These are phyloP conservation scores for Bondarzewia mesenterica DNA, from an alignment of 1,284 basidiomycete species.

Conservation along the genomic window DNA sequence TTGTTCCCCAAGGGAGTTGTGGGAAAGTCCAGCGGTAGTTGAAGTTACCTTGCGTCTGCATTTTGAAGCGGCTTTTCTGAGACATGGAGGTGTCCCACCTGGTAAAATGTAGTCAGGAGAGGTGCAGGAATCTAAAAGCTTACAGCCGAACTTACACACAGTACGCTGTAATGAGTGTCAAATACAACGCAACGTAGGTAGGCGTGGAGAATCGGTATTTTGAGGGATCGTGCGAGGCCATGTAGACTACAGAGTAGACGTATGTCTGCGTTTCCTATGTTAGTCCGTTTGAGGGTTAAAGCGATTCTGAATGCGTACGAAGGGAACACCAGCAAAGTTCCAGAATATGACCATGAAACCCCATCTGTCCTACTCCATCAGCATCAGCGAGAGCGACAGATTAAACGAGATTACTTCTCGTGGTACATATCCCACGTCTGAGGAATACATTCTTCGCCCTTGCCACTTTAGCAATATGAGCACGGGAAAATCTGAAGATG, in stretches of 20 bases:
- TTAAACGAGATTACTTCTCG: conserved; percentile 60
- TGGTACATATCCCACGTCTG: conserved; percentile 99
- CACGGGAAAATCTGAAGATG: background rate
- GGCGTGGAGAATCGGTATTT: conserved; percentile 83
- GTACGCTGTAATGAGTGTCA: conserved; percentile 78
- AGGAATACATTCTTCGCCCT: conserved; percentile 95
- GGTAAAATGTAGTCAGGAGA: conserved; percentile 13
- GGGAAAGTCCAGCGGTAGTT: conserved; percentile 90
- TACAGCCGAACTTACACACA: conserved; percentile 52
- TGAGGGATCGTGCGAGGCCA: conserved; percentile 89
- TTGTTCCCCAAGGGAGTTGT: conserved; percentile 80
- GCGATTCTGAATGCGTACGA: conserved; percentile 39
- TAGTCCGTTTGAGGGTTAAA: conserved; percentile 1
- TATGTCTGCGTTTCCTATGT: conserved; percentile 61
- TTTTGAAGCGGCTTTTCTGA: conserved; percentile 97
- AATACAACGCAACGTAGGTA: conserved; percentile 64
- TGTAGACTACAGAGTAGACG: conserved; percentile 95
- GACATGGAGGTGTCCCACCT: conserved; percentile 95
- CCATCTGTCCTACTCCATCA: conserved; percentile 36
- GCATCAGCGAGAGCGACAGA: conserved; percentile 1
- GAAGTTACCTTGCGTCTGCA: conserved; percentile 89
- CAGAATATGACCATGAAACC: conserved; percentile 96
- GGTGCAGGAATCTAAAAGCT: background rate
- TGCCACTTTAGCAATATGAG: conserved; percentile 35
- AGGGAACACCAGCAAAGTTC: conserved; percentile 93